Evolutionary conservation across 805 yeast species (phyloP).

Genomic region (Saccharomycopsis amapae): DNA sequence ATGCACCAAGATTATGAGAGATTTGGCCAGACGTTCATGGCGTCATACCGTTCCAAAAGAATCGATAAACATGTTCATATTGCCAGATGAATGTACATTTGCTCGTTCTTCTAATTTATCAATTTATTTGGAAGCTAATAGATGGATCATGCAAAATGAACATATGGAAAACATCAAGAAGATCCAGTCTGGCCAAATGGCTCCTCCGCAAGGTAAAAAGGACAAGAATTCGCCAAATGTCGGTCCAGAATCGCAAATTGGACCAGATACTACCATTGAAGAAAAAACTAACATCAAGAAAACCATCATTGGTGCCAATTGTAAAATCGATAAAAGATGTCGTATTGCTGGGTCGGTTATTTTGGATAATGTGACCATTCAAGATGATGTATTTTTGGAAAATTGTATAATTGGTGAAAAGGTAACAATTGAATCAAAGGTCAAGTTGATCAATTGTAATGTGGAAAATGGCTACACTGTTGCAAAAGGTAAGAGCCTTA

Average conservation of each 20-base stretch:
- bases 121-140: slow-evolving; percentile 84
- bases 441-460: slow-evolving; percentile 69
- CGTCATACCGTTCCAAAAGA: slow-evolving; percentile 54
- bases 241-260: slow-evolving; percentile 83
- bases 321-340: slow-evolving; percentile 78
- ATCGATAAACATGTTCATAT: slow-evolving; percentile 58
- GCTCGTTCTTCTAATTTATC: slow-evolving; percentile 72
- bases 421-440: slow-evolving; percentile 57
- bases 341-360: slow-evolving; percentile 82
- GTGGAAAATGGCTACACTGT: slow-evolving; percentile 77
- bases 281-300: slow-evolving; percentile 84
- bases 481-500: slow-evolving; percentile 41
- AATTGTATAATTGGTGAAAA: slow-evolving; percentile 78
- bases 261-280: slow-evolving; percentile 57
- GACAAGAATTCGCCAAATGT: slow-evolving; percentile 62
- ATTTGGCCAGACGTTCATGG: slow-evolving; percentile 90
- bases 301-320: slow-evolving; percentile 67
- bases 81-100: slow-evolving; percentile 66
- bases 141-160: slow-evolving; percentile 54
- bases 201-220: slow-evolving; percentile 28
- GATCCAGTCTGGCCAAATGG: slow-evolving; percentile 14
- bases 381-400: slow-evolving; percentile 69
- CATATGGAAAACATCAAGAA: slow-evolving; percentile 13
- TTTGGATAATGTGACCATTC: slow-evolving; percentile 61
- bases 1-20: slow-evolving; percentile 66